Base-by-base conservation (phyloP, 371 early-diverging fungal genomes). In the Coemansia sp. region DNA sequence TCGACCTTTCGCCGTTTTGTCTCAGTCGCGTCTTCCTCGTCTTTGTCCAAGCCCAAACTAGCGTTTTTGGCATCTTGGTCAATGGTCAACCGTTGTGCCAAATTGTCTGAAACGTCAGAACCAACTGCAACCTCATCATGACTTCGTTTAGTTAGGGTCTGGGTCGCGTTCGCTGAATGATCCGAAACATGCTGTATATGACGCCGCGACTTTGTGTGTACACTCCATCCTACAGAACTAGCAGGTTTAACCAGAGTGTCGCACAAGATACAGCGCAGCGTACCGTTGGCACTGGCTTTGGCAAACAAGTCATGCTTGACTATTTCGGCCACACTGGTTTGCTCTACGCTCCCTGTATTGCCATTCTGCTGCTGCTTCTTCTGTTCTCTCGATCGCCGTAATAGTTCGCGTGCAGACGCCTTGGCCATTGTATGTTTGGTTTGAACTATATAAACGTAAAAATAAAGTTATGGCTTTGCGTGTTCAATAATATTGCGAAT, bases 371-470 rank as follows among this genome's bases (percentile, higher is more conserved):
- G 64, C 42, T 47, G 65, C 58, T 66, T 74, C 52, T 65, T 74
- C 14, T 74, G 74, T 50, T 74, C 74, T 10, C 71, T 66, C 2
- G 74, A 39, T 39, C 26, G 57, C 24, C 74, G 74, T 29, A 74
- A 47, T 18, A 74, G 53, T 6, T 74, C 74, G 0, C 74, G 70
- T 24, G 74, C 71, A 4, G 74, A 66, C n/a, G 58, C 40, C n/a
- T 61, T 67, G 14, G 60, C 31, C 71, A 68, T 71, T 27, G 14
- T 52, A 22, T 54, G n/a, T 16, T 42, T 22, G 10, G 37, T 37
- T 27, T n/a, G 8, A 40, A 14, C 56, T 18, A n/a, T 31, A 18
- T 21, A 31, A 29, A 18, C 24, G 0, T 18, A 34, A 29, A 34
- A 22, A n/a, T 55, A 29, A 18, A 7, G 3, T 5, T 6, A 10